Conservation (phyloP, 345 rosid genomes). For the Euphorbia tirucalli region DNA sequence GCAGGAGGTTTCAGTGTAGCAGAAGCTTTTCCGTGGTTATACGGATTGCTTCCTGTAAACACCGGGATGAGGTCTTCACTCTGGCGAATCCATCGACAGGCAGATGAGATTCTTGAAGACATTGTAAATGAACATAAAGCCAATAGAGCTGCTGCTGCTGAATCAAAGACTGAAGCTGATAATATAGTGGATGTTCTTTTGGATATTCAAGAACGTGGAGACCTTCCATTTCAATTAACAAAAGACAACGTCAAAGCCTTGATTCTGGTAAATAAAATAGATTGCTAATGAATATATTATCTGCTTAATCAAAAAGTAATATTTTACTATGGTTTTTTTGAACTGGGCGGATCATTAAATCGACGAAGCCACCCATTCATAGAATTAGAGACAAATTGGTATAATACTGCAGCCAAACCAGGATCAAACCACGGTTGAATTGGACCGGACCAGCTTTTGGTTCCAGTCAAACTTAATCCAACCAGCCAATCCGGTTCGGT, state of each 20-base stretch:
- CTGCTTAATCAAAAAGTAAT: too few relatives aligned
- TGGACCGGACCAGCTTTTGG: too few relatives aligned
- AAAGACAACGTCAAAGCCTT: slow-evolving; percentile 34
- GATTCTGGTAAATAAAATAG: slow-evolving; percentile 22
- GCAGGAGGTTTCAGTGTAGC: slow-evolving; percentile 4
- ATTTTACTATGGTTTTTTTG: too few relatives aligned
- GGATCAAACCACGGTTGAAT: too few relatives aligned
- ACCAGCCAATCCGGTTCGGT: too few relatives aligned
- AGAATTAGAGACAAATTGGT: too few relatives aligned
- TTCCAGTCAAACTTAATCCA: too few relatives aligned
- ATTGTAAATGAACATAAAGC: background rate
- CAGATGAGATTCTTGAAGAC: slow-evolving; percentile 5
- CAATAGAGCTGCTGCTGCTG: background rate
- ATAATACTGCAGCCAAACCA: too few relatives aligned
- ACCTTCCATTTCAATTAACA: slow-evolving; percentile 18
- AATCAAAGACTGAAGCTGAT: background rate
- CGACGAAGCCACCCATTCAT: too few relatives aligned
- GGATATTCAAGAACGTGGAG: slow-evolving; percentile 17
- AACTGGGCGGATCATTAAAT: too few relatives aligned
- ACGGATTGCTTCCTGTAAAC: background rate
- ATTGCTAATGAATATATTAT: too few relatives aligned
- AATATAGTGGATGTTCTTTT: slow-evolving; percentile 37
- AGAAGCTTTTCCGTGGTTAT: slow-evolving; percentile 14
- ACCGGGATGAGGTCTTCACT: background rate
- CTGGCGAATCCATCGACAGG: background rate